phyloP scores from a whole-genome alignment of 2,329 filamentous ascomycete genomes.

The Claviceps quebecensis region DNA sequence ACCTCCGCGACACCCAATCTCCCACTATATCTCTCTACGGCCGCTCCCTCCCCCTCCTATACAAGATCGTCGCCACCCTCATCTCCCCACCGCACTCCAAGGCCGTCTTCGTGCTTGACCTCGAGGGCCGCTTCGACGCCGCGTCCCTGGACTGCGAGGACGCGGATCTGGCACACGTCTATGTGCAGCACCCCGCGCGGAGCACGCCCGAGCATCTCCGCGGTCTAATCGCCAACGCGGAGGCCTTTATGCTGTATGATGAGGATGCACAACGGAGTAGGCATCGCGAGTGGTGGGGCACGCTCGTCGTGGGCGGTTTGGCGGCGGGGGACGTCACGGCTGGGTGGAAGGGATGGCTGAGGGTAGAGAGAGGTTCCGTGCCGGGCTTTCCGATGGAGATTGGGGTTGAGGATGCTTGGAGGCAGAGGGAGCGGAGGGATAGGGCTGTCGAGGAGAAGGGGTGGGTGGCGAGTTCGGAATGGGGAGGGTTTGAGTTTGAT shows the following conservation, averaged over 20 bases:
- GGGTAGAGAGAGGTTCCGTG: slow-evolving; percentile 30
- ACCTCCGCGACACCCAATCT: slow-evolving; percentile 34
- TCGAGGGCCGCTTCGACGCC: slow-evolving; percentile 40
- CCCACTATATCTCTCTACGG: slow-evolving; percentile 36
- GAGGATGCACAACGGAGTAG: slow-evolving; percentile 24
- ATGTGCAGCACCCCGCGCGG: slow-evolving; percentile 31
- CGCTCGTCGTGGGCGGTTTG: slow-evolving; percentile 33
- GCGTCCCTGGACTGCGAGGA: slow-evolving; percentile 26
- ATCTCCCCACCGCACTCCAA: slow-evolving; percentile 33
- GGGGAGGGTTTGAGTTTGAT: slow-evolving; percentile 34
- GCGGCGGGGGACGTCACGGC: slow-evolving; percentile 19
- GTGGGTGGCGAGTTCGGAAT: slow-evolving; percentile 34
- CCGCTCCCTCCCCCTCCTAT: slow-evolving; percentile 39
- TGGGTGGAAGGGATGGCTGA: slow-evolving; percentile 36
- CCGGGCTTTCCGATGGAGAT: slow-evolving; percentile 23
- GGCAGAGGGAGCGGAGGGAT: slow-evolving; percentile 24
- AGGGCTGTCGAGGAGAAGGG: slow-evolving; percentile 26
- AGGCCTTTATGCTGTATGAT: slow-evolving; percentile 37
- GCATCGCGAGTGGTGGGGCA: slow-evolving; percentile 43
- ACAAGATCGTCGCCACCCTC: slow-evolving; percentile 38
- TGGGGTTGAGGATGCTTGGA: slow-evolving; percentile 31
- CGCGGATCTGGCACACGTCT: slow-evolving; percentile 33
- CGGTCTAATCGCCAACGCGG: slow-evolving; percentile 25
- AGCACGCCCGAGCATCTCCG: slow-evolving; percentile 15
- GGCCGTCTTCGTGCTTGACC: slow-evolving; percentile 40